phyloP scores from a whole-genome alignment of 805 yeast genomes.

The Lipomyces oligophaga region DNA sequence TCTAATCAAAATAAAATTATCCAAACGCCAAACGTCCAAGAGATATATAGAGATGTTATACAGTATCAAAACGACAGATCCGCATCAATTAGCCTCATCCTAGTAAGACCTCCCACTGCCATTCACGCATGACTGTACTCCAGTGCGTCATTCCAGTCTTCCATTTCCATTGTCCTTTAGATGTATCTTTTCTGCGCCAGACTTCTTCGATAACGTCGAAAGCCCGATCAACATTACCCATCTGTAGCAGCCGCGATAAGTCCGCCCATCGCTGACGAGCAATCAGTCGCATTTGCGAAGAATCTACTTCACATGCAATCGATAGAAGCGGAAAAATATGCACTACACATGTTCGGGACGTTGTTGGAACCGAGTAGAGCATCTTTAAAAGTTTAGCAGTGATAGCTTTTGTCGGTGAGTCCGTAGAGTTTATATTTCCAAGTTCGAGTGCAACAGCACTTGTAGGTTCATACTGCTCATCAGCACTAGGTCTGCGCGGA shows the following conservation, averaged over 20 bases:
- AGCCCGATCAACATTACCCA: conserved; percentile 64
- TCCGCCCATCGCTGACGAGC: conserved; percentile 55
- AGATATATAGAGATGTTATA: no score
- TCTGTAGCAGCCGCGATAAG: conserved; percentile 53
- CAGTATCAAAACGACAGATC: no score
- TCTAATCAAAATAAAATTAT: no score
- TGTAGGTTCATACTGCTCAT: neutral
- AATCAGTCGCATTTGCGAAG: conserved; percentile 60
- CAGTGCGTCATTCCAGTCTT: conserved; percentile 46
- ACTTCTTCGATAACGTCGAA: conserved; percentile 68
- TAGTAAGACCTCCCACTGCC: conserved; percentile 71
- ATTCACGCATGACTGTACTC: conserved; percentile 67
- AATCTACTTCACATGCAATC: conserved; percentile 61
- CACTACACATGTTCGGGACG: conserved; percentile 52
- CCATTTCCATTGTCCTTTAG: conserved; percentile 20
- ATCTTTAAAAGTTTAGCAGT: conserved; percentile 59
- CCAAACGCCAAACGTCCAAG: no score
- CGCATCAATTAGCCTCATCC: no score
- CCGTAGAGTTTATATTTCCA: conserved; percentile 3
- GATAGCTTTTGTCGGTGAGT: conserved; percentile 7
- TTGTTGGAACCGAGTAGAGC: conserved; percentile 59
- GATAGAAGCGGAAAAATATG: conserved; percentile 65
- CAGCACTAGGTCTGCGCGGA: conserved; percentile 1
- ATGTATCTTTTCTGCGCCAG: conserved; percentile 49
- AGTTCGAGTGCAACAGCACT: conserved; percentile 1